Evolutionary conservation across 164 flowering plant species (phyloP), one percentile per base, ranked within the genome.

Genomic region (Vitis rupestris): DNA sequence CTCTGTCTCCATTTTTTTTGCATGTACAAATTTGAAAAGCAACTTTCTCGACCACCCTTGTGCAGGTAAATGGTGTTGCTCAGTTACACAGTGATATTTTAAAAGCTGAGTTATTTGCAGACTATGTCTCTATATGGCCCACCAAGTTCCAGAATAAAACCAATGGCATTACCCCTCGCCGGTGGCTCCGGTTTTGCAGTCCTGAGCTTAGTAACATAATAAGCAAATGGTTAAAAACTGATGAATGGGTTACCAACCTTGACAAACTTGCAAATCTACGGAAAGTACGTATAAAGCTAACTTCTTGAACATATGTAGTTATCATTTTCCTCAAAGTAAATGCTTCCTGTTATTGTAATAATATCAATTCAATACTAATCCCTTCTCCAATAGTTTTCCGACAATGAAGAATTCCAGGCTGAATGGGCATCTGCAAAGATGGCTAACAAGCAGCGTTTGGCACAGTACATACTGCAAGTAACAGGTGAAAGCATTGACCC

Each of bases 61-160:
- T 79, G 69, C 78, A 95, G 99, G 98, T 95, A 14, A 95, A 95
- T 83, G 99, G 99, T 78, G 99, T 95, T 58, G 99, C 99, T 44
- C 92, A 91, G 77, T 76, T 95, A 50, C 99, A 95, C 74, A 93
- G 97, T 79, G 98, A 93, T 80, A 93, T 95, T 65, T 80, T 95
- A 53, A 95, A 83, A 75, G 23, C 88, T 10, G 98, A 95, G 79
- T 79, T 95, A 68, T 93, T 95, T 82, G 90, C 87, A 50, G 97
- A 95, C 66, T 95, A 90, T 75, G 98, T 91, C 69, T 90, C 97
- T 52, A 54, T 95, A 75, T 95, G 99, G 99, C 99, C 99, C 10
- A 79, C 77, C 71, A 93, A 93, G 79, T 90, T 95, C 68, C 98
- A 95, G 79, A 95, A 95, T 74, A 95, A 95, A 72, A 95, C 99